Evolutionary conservation across 768 basidiomycete species (phyloP).

Genomic region (Antrodiella citrinella): DNA sequence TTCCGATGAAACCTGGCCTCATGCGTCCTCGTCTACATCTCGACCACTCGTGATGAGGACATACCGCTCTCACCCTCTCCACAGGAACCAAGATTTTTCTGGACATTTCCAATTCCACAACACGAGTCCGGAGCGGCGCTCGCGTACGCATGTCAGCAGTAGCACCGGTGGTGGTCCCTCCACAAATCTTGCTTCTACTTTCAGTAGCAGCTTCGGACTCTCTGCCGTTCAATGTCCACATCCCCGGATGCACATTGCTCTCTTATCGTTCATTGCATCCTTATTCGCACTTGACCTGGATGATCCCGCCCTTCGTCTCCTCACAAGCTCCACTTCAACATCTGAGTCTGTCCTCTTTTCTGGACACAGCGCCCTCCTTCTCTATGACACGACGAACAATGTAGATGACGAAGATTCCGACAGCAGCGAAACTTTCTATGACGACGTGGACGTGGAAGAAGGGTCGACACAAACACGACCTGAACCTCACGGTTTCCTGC

Average conservation of each 20-base stretch:
- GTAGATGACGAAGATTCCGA: not conserved
- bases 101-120: too few relatives aligned
- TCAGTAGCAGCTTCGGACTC: not conserved
- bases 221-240: conserved; percentile 15
- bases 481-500: conserved; percentile 4
- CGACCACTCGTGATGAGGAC: not conserved
- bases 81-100: not conserved
- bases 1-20: too few relatives aligned
- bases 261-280: conserved; percentile 29
- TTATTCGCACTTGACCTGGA: conserved; percentile 32
- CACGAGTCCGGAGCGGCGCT: not conserved
- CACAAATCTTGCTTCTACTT: conserved; percentile 1
- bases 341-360: conserved; percentile 27
- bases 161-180: too few relatives aligned
- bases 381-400: conserved; percentile 1
- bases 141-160: conserved; percentile 1
- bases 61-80: not conserved
- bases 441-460: not conserved
- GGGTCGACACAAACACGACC: too few relatives aligned
- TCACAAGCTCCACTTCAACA: conserved; percentile 26
- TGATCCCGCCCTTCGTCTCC: conserved; percentile 29
- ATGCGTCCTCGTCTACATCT: too few relatives aligned
- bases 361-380: conserved; percentile 19
- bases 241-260: conserved; percentile 26
- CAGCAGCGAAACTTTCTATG: not conserved